phyloP scores from a whole-genome alignment of 345 rosid genomes.

The Bruguiera parviflora region DNA sequence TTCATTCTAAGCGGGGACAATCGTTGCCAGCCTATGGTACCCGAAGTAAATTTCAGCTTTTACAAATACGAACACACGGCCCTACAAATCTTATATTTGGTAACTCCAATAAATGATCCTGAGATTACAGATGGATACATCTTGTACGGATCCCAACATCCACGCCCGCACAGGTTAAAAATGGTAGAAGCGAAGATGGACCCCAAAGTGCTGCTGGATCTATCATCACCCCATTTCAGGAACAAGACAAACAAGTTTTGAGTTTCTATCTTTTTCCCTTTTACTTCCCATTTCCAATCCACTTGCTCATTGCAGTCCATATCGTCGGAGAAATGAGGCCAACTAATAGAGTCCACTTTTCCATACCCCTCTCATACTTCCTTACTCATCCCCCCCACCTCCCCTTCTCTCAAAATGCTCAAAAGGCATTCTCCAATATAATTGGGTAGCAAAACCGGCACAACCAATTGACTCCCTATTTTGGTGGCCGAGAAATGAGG shows the following conservation, averaged over 20 bases:
- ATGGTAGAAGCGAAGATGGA: too few relatives aligned
- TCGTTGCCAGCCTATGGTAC: neutral
- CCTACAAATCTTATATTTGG: neutral
- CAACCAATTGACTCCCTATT: slow-evolving; percentile 6
- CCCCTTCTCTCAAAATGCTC: neutral
- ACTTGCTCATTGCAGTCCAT: neutral
- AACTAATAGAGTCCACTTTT: neutral
- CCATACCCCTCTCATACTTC: neutral
- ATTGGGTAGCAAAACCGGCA: slow-evolving; percentile 2
- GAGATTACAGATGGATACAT: slow-evolving; percentile 12
- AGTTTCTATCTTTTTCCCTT: neutral
- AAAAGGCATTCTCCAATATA: neutral
- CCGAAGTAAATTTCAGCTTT: neutral
- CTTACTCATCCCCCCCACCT: neutral
- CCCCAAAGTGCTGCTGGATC: too few relatives aligned
- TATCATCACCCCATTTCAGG: neutral
- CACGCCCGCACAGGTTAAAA: neutral
- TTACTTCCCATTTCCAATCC: slow-evolving; percentile 1
- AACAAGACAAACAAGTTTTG: neutral
- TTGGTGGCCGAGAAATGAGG: neutral
- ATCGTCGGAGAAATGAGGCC: neutral
- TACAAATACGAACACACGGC: neutral
- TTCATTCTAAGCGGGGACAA: slow-evolving; percentile 6
- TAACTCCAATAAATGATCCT: slow-evolving; percentile 6
- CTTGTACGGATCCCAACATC: slow-evolving; percentile 3